phyloP scores from a whole-genome alignment of 345 rosid species.

The Gossypioides kirkii region DNA sequence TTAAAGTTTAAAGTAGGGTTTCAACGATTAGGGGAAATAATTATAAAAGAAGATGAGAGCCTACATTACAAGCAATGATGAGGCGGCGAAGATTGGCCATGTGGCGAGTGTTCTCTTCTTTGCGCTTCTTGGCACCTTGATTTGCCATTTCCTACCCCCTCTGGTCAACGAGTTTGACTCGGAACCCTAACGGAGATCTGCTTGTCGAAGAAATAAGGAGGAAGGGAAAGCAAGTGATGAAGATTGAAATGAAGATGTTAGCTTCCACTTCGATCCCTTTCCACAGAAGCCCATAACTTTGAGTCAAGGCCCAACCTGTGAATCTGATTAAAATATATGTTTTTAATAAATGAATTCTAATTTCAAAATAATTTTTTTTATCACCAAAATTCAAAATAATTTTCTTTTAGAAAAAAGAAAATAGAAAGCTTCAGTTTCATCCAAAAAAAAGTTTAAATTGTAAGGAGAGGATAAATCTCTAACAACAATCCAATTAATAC shows the following conservation, averaged over 20 bases:
- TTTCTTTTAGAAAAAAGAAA: too few relatives aligned
- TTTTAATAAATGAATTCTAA: too few relatives aligned
- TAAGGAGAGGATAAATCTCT: too few relatives aligned
- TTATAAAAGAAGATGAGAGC: conserved; percentile 3
- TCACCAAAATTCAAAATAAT: too few relatives aligned
- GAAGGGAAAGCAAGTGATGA: background rate
- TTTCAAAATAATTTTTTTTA: too few relatives aligned
- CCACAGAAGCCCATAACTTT: background rate
- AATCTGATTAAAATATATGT: background rate
- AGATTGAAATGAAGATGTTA: background rate
- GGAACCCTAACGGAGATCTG: background rate
- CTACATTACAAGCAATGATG: conserved; percentile 71
- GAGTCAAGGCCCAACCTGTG: background rate
- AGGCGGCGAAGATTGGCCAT: conserved; percentile 58
- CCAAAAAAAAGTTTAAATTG: too few relatives aligned
- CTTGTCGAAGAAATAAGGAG: background rate
- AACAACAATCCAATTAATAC: too few relatives aligned
- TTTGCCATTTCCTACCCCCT: conserved; percentile 58
- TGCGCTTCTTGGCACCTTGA: conserved; percentile 93
- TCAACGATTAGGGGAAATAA: background rate
- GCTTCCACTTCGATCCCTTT: background rate
- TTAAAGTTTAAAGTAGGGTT: background rate
- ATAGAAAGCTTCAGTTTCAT: too few relatives aligned
- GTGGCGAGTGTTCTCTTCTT: conserved; percentile 79
- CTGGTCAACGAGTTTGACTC: conserved; percentile 7